These are phyloP conservation scores for Rhodotorula sp. DNA, from an alignment of 1,284 basidiomycete genomes.

Conservation along the genomic window DNA sequence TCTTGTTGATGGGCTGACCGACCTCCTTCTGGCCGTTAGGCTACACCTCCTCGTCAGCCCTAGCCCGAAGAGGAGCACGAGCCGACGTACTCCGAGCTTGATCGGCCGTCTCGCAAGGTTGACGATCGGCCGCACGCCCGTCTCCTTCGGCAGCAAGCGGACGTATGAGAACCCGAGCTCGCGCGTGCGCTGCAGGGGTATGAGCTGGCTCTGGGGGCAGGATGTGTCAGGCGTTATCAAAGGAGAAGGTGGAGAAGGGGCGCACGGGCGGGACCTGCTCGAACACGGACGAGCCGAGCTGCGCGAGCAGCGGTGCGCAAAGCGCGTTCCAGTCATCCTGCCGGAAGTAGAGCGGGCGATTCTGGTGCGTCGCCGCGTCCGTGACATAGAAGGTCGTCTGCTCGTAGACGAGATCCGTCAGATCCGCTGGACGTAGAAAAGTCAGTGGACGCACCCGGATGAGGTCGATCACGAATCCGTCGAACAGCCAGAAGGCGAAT, in stretches of 20 bases:
- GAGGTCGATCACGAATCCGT: conserved; percentile 76
- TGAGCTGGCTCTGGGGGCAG: conserved; percentile 58
- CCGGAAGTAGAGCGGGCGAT: conserved; percentile 85
- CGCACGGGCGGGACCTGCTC: conserved; percentile 49
- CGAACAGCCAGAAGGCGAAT: conserved; percentile 90
- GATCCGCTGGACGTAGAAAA: not conserved
- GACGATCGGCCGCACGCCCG: conserved; percentile 90
- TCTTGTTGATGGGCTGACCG: conserved; percentile 76
- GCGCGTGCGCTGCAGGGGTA: conserved; percentile 54
- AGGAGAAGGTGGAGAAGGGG: not conserved
- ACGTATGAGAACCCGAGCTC: conserved; percentile 81
- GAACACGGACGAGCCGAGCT: conserved; percentile 57
- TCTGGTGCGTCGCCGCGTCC: conserved; percentile 84
- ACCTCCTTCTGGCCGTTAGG: conserved; percentile 29
- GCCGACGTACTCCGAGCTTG: conserved; percentile 39
- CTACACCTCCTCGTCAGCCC: not conserved
- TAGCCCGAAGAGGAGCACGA: rapidly evolving
- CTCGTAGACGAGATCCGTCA: not conserved
- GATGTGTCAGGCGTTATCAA: not conserved
- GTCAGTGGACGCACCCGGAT: conserved; percentile 62
- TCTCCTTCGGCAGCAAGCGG: conserved; percentile 88
- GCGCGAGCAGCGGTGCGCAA: conserved; percentile 74
- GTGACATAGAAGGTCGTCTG: conserved; percentile 94
- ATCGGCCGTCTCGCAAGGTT: conserved; percentile 73
- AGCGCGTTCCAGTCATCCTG: conserved; percentile 91